A percentile compares a stretch with the other conserved stretches of the same genome.
Conservation (phyloP, 208 protist genomes). For the Crithidia sp. region DNA sequence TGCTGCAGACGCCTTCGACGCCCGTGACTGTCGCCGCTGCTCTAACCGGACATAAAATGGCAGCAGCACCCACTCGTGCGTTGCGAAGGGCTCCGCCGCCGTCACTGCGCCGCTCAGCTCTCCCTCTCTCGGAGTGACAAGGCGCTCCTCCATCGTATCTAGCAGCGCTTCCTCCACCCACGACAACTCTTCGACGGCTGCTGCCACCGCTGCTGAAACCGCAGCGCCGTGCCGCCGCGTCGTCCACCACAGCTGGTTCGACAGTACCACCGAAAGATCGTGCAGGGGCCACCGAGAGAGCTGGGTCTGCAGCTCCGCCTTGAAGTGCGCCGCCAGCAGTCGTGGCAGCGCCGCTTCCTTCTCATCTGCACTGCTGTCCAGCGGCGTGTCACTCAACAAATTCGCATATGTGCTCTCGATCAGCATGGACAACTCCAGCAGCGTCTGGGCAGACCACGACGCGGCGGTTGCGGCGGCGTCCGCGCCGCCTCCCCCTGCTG, state of each 20-base stretch:
- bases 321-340: constrained; percentile 3
- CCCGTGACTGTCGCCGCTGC: not conserved
- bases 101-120: no score
- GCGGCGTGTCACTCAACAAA: not conserved
- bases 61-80: constrained; percentile 29
- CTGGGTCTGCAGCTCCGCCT: not conserved
- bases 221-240: constrained; percentile 9
- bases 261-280: constrained; percentile 20
- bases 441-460: not conserved
- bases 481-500: not conserved
- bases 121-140: not conserved
- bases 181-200: not conserved
- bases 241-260: constrained; percentile 26
- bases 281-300: constrained; percentile 14
- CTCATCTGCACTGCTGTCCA: not conserved
- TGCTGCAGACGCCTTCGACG: not conserved
- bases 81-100: no score
- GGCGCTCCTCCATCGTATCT: constrained; percentile 7
- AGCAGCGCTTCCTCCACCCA: constrained; percentile 19
- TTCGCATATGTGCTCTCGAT: not conserved
- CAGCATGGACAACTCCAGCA: constrained; percentile 12
- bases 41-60: constrained; percentile 29
- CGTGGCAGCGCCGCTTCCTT: not conserved
- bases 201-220: not conserved
- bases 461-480: not conserved